Base-by-base conservation (phyloP, 768 basidiomycete genomes). In the Suillus lakei region DNA sequence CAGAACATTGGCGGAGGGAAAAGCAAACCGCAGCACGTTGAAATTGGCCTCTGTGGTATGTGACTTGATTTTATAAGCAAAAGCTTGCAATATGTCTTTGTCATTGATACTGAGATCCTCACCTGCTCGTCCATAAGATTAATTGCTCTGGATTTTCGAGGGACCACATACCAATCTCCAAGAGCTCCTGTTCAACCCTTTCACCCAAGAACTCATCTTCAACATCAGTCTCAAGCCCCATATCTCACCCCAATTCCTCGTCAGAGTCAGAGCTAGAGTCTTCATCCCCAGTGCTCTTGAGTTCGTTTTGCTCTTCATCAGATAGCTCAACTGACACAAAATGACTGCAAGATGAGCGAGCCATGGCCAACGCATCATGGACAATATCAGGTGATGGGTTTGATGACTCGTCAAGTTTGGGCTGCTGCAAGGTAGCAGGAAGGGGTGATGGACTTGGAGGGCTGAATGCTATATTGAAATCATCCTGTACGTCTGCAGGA, bases 41-140 rank as follows among this genome's bases (percentile, higher is more conserved):
- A 77, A 81, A 2, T 71, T 69, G 18, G 67, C 62, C 32, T 72
- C 66, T 12, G 72, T 70, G 21, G 78, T 58, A 61, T 75, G 66
- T 0, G 72, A 67, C 15, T 77, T 72, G 8, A 71, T 65, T 60
- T 79, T 78, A 62, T 77, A 68, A 0, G 75, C 71, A 63, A 76
- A 80, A 1, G 69, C 68, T 0, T 75, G 70, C 12, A 79, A 67
- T n/a, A 77, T 62, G 46, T 18, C n/a, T n/a, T 50, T 48, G 21
- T 48, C 61, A 32, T 30, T 30, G 34, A 18, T 43, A 7, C 60
- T 43, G 18, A 48, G 30, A 10, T 21, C 43, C 23, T 48, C 46
- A 12, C 30, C 39, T 18, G 39, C 41, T 21, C 26, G 21, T 21
- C 26, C 32, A 32, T 58, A 21, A 23, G 23, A 28, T 58, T 34